These are phyloP conservation scores for Aspergillus sp. DNA, from an alignment of 2,329 filamentous ascomycete genomes.

Conservation along the genomic window DNA sequence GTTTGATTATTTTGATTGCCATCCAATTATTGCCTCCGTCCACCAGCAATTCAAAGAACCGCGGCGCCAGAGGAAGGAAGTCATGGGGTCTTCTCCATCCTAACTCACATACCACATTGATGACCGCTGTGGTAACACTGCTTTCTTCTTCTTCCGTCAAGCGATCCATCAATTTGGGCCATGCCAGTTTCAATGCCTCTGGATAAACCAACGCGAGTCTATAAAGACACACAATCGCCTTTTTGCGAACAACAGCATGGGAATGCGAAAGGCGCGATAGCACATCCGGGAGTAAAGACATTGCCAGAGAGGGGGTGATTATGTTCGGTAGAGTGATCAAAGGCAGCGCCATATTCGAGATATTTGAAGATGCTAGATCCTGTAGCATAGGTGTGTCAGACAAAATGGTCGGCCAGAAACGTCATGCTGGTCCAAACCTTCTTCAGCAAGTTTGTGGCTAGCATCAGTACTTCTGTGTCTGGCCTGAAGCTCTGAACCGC, in stretches of 20 bases:
- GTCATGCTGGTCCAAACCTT: constrained; percentile 57
- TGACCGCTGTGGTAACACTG: constrained; percentile 90
- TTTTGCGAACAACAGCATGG: constrained; percentile 83
- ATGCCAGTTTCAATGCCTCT: constrained; percentile 85
- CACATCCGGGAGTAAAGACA: constrained; percentile 83
- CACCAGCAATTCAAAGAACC: constrained; percentile 88
- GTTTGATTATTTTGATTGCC: constrained; percentile 98
- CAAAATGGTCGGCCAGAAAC: not conserved
- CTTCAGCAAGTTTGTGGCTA: constrained; percentile 94
- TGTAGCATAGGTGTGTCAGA: constrained; percentile 20
- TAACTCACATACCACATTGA: constrained; percentile 95
- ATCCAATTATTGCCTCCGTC: constrained; percentile 98
- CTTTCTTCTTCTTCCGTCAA: constrained; percentile 86
- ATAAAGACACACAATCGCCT: constrained; percentile 93
- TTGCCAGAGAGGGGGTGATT: constrained; percentile 86
- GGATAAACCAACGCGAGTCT: constrained; percentile 93
- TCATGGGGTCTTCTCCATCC: constrained; percentile 93
- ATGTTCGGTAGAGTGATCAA: constrained; percentile 91
- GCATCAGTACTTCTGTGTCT: constrained; percentile 95
- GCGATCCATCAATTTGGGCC: constrained; percentile 96
- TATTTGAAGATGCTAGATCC: constrained; percentile 66
- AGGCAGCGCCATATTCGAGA: constrained; percentile 76
- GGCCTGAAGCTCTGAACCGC: constrained; percentile 94
- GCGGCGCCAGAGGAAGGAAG: constrained; percentile 85
- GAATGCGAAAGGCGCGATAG: constrained; percentile 85